phyloP scores from a whole-genome alignment of 1,284 basidiomycete genomes.

The Cryptococcus sp. region DNA sequence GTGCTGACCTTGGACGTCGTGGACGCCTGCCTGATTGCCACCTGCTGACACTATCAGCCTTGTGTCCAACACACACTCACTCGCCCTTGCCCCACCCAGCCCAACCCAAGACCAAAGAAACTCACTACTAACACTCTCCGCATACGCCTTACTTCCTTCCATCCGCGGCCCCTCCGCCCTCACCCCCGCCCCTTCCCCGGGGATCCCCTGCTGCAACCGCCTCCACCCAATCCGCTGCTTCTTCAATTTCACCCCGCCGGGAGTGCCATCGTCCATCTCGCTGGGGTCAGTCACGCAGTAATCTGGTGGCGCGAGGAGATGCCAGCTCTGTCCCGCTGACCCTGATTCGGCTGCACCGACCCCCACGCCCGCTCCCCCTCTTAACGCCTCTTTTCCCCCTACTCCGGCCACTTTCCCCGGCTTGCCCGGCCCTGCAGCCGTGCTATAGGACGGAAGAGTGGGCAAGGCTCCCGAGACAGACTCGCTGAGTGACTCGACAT shows the following conservation, averaged over 20 bases:
- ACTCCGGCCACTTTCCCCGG: neutral
- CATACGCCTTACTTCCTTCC: constrained; percentile 1
- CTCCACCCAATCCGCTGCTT: constrained; percentile 1
- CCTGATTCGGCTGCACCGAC: neutral
- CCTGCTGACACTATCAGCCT: neutral
- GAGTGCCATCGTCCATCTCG: neutral
- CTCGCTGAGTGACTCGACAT: neutral
- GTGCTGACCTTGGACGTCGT: neutral
- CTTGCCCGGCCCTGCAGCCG: too few species aligned
- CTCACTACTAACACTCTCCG: constrained; percentile 5
- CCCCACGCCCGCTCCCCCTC: neutral
- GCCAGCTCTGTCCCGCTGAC: too few species aligned
- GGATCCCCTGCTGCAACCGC: neutral
- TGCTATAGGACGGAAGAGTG: neutral
- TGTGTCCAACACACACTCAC: neutral
- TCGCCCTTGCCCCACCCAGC: neutral
- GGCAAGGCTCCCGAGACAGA: neutral
- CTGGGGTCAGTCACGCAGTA: neutral
- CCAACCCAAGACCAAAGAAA: neutral
- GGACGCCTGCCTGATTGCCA: neutral
- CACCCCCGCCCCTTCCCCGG: neutral
- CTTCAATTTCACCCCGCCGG: constrained; percentile 2
- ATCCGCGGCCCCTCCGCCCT: neutral
- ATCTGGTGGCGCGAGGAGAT: neutral
- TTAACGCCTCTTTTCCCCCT: neutral